Conservation (phyloP, 257 asterid species). For the Petunia axillaris region DNA sequence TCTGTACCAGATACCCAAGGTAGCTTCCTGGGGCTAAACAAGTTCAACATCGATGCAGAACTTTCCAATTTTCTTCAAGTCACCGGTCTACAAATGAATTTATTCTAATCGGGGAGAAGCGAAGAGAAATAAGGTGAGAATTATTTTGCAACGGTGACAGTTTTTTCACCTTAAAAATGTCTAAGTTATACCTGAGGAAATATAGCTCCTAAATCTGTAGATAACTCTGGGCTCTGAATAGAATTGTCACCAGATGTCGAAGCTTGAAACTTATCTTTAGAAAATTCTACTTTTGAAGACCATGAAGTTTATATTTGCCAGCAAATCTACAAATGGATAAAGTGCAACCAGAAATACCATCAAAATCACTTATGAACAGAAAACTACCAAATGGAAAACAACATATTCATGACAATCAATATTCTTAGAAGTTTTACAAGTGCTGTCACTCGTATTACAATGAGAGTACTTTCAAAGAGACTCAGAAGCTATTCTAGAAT, state of each 20-base stretch:
- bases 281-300: slow-evolving; percentile 63
- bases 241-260: slow-evolving; percentile 53
- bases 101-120: slow-evolving; percentile 39
- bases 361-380: neutral
- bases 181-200: slow-evolving; percentile 43
- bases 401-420: slow-evolving; percentile 3
- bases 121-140: slow-evolving; percentile 23
- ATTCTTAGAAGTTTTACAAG: neutral
- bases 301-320: slow-evolving; percentile 50
- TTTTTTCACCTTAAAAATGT: slow-evolving; percentile 15
- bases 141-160: slow-evolving; percentile 25
- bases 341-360: neutral
- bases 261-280: slow-evolving; percentile 58
- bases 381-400: neutral
- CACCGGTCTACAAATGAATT: slow-evolving; percentile 49
- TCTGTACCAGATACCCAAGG: slow-evolving; percentile 72
- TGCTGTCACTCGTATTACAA: neutral
- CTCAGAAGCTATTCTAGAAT: neutral
- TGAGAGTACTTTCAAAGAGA: slow-evolving; percentile 8
- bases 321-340: slow-evolving; percentile 31
- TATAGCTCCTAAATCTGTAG: slow-evolving; percentile 31
- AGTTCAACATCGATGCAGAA: slow-evolving; percentile 72
- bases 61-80: slow-evolving; percentile 50
- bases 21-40: slow-evolving; percentile 69
- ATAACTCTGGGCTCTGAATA: slow-evolving; percentile 36